A percentile compares a stretch with the other conserved stretches of the same genome.
Conservation (phyloP, 2,329 filamentous ascomycete species). For the Bipolaris oryzae region DNA sequence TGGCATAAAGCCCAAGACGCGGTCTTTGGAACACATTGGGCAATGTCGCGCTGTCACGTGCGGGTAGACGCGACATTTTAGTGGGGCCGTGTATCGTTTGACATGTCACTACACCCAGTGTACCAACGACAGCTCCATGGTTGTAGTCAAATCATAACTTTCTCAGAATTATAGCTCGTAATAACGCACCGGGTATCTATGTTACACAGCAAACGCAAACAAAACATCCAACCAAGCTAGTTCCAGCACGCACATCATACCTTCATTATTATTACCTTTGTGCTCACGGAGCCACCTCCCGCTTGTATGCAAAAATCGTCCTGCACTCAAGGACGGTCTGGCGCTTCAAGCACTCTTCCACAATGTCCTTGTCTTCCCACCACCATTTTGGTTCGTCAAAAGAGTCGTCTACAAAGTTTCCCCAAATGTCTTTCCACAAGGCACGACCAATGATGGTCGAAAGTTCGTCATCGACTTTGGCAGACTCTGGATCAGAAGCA, state of each 20-base stretch:
- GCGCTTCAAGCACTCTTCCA: constrained; percentile 44
- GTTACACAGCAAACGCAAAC: constrained; percentile 5
- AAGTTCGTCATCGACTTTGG: constrained; percentile 40
- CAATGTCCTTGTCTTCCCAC: constrained; percentile 49
- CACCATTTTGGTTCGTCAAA: constrained; percentile 43
- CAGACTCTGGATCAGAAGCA: constrained; percentile 26
- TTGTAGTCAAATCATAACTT: constrained; percentile 2
- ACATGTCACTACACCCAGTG: not conserved
- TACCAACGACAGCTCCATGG: not conserved
- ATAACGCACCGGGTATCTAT: constrained; percentile 17
- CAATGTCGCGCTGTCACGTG: constrained; percentile 11
- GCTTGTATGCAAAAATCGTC: constrained; percentile 46
- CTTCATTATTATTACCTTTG: not conserved
- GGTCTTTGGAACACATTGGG: not conserved
- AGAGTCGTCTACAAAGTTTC: constrained; percentile 41
- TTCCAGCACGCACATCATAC: not conserved
- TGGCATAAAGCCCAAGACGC: not conserved
- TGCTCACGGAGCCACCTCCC: constrained; percentile 2
- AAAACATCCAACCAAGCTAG: not conserved
- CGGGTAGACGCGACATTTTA: not conserved
- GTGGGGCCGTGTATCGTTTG: not conserved
- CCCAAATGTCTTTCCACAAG: constrained; percentile 50
- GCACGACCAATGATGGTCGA: constrained; percentile 42
- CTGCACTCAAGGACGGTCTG: constrained; percentile 48
- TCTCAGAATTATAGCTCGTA: constrained; percentile 2